Evolutionary conservation across 2,329 filamentous ascomycete genomes (phyloP), one percentile per base, ranked within the genome.

Genomic region (Penicillium digitatum): DNA sequence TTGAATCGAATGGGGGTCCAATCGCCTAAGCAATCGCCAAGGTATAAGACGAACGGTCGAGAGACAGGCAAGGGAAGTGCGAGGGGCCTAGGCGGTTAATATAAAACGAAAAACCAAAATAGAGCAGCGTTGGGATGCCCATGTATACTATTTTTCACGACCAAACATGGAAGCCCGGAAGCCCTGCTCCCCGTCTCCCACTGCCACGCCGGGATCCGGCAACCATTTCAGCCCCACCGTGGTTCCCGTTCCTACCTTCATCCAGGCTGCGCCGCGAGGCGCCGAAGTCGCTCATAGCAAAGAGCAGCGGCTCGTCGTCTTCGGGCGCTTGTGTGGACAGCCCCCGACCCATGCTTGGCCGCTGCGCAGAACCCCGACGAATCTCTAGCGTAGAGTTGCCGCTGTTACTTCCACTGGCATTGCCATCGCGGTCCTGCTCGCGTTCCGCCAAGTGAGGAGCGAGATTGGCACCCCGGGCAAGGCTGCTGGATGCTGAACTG

Each of bases 221-320:
- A 29, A 58, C 61, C 3, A 67, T 65, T 46, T 71, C 71, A 18
- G 59, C 58, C 5, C 62, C 61, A 26, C 67, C 65, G 52, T 70
- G 68, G 45, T 66, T 71, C 26, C 68, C 65, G 44, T 69, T 66
- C 31, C 71, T 61, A 32, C 69, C 68, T 59, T 76, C 75, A 55
- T 77, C 75, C 24, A 76, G 60, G 52, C 75, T 77, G 48, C 75
- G 70, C 37, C 75, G 67, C 9, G 74, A 73, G 37, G 64, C 71
- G 9, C 73, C 73, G 51, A 77, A 75, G 49, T 78, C 75, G 54
- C 75, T 78, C 75, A 78, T 78, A 34, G 74, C 73, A 59, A 78
- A 78, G 4, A 77, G 63, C 8, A 78, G 61, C 9, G 74, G 74
- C 52, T 78, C 75, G 16, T 78, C 75, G 29, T 78, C 75, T 42